Evolutionary conservation across 2,329 filamentous ascomycete genomes (phyloP), one percentile per base, ranked within the genome.

Genomic region (Arthrobotrys entomopaga): DNA sequence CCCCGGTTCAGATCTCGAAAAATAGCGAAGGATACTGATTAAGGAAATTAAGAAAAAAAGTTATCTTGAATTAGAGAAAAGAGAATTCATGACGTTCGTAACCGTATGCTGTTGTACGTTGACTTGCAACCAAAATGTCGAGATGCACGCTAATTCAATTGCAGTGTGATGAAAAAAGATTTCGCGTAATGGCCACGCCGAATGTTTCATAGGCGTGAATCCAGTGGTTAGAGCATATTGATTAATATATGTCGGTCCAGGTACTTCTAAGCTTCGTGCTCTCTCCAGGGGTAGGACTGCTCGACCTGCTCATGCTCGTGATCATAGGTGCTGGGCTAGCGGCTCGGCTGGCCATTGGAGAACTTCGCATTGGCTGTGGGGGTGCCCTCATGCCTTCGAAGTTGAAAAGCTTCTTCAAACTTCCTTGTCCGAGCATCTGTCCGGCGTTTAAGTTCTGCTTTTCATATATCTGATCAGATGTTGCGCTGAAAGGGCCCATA

Each of bases 361-460:
- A 59, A 38, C 46, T 49, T 52, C 64, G 34, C 19, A 58, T 49
- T 4, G 59, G 65, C 22, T 65, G 71, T 1, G 71, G 64, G 19
- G 71, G 59, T 43, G 71, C 77, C 29, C 78, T 65, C 49, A 79
- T 79, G 38, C 76, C 77, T 4, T 79, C 78, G 57, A 79, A 79
- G 66, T 79, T 78, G 57, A 79, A 79, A 16, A 79, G 66, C 5
- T 77, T 79, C 59, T 77, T 78, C 48, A 79, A 46, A 43, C 67
- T 78, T 16, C 77, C 71, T 22, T 76, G 74, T 26, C 67, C 70
- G 4, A 57, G 64, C 42, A 22, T 43, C 52, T 65, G 64, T 34
- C 46, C 49, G 38, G 65, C 52, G 56, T 63, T 26, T 50, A 59
- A 20, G 20, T 34, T 13, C 16, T 75, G 65, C 56, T 77, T 77